These are phyloP conservation scores for Chernovozyma aurita DNA, from an alignment of 1,139 yeast species.

Conservation along the genomic window DNA sequence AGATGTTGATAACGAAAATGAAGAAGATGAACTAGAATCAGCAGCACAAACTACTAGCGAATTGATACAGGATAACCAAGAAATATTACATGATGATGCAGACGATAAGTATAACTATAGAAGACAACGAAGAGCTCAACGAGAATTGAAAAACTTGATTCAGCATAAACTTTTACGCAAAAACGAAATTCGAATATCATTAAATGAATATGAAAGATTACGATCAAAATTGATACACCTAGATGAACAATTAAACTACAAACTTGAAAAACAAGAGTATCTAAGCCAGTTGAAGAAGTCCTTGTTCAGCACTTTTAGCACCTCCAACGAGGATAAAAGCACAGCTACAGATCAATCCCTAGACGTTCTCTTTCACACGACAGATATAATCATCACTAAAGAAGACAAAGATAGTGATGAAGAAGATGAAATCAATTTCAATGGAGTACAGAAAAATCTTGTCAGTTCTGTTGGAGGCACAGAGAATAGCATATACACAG, in stretches of 20 bases:
- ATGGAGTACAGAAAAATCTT: constrained; percentile 12
- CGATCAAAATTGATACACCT: constrained; percentile 17
- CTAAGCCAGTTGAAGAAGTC: constrained; percentile 16
- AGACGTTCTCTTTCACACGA: background rate
- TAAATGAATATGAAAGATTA: constrained; percentile 22
- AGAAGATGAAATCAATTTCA: constrained; percentile 11
- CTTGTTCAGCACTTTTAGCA: constrained; percentile 9
- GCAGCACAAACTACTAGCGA: constrained; percentile 7
- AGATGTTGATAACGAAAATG: constrained; percentile 8
- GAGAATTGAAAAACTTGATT: constrained; percentile 6
- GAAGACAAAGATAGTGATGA: constrained; percentile 19
- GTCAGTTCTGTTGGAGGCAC: constrained; percentile 6
- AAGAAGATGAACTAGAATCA: constrained; percentile 8
- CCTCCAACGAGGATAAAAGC: constrained; percentile 4
- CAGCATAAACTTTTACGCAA: constrained; percentile 8
- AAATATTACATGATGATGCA: constrained; percentile 2
- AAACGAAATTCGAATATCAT: constrained; percentile 9
- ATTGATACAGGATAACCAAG: constrained; percentile 15
- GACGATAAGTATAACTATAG: constrained; percentile 4
- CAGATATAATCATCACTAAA: constrained; percentile 6
- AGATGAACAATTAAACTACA: constrained; percentile 19
- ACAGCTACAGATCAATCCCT: constrained; percentile 3
- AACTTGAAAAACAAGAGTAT: constrained; percentile 26
- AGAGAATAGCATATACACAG: constrained; percentile 13
- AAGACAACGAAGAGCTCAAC: constrained; percentile 8